These are phyloP conservation scores for Stromatinia cepivora DNA, from an alignment of 2,329 filamentous ascomycete genomes.

Conservation along the genomic window DNA sequence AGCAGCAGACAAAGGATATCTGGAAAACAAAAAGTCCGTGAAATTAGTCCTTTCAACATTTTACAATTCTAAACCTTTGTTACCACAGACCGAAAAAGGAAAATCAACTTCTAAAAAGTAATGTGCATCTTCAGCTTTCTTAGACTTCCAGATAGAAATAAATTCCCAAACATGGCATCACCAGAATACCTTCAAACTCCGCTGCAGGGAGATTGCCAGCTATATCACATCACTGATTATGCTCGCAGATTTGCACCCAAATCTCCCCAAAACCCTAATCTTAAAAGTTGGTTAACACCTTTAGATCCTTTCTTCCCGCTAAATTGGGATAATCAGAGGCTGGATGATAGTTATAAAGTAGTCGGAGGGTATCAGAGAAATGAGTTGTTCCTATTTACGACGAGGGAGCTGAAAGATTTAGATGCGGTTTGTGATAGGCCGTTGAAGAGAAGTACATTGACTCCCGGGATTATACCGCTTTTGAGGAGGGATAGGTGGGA, in stretches of 20 bases:
- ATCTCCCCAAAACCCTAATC: not conserved
- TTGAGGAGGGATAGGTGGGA: conserved; percentile 8
- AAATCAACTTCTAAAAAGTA: not conserved
- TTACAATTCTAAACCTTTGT: not conserved
- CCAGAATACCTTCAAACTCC: not conserved
- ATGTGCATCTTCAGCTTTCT: not conserved
- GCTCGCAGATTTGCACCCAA: not conserved
- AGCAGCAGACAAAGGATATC: not conserved
- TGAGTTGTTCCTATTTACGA: not conserved
- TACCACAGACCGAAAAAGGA: not conserved
- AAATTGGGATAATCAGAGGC: not conserved
- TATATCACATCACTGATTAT: not conserved
- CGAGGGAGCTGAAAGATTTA: conserved; percentile 16
- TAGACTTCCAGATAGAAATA: not conserved
- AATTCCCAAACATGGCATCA: not conserved
- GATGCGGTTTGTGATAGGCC: conserved; percentile 8
- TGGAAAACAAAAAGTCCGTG: not conserved
- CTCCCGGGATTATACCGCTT: not conserved
- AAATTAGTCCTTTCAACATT: not conserved
- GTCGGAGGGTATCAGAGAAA: not conserved
- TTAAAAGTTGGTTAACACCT: conserved; percentile 6
- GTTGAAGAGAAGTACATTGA: not conserved
- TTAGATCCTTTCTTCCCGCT: not conserved
- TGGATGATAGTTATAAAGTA: not conserved
- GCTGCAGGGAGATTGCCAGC: not conserved